These are phyloP conservation scores for Nephelium lappaceum DNA, from an alignment of 345 rosid species.

Conservation along the genomic window DNA sequence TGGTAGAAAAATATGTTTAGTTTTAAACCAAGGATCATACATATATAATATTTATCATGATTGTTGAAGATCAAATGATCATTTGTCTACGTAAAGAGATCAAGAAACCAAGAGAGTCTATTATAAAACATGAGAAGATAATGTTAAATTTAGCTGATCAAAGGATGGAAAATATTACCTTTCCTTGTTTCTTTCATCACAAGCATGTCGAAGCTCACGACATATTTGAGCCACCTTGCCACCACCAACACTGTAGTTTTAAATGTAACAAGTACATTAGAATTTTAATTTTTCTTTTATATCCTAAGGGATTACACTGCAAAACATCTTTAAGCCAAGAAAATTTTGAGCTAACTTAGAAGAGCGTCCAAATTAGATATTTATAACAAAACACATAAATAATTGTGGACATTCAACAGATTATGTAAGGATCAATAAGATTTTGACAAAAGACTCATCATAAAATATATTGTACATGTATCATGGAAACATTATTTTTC, in stretches of 20 bases:
- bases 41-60: no score
- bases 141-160: background rate
- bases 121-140: background rate
- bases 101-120: background rate
- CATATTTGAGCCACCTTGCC: conserved; percentile 19
- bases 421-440: no score
- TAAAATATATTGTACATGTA: no score
- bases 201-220: conserved; percentile 24
- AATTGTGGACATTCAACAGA: no score
- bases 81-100: background rate
- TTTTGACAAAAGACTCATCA: no score
- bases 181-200: conserved; percentile 19
- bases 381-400: no score
- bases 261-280: background rate
- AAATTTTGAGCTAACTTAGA: no score
- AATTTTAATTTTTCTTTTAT: background rate
- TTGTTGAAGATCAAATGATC: no score
- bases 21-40: no score
- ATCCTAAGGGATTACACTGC: background rate
- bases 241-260: conserved; percentile 34
- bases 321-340: background rate
- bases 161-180: conserved; percentile 17
- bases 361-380: no score
- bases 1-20: no score
- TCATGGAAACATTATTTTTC: no score